A percentile compares a stretch with the other conserved stretches of the same genome.
Conservation (phyloP, 352 stramenopile genomes). For the Phytophthora meadii region DNA sequence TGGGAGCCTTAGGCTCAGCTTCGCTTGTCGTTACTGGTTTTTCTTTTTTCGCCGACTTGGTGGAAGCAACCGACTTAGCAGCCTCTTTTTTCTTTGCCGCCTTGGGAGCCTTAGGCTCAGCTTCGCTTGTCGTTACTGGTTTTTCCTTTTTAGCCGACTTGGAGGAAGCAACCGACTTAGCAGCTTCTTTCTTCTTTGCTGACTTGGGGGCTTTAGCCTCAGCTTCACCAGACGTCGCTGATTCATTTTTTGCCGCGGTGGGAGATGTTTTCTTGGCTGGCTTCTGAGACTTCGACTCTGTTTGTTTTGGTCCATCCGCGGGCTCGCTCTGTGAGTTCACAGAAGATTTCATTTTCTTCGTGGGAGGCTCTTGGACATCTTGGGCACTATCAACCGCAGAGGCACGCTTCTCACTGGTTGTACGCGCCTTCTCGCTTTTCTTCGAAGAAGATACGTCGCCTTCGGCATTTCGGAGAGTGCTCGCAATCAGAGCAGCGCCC, state of each 20-base stretch:
- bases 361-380: slow-evolving; percentile 20
- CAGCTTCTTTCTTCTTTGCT: too few species aligned
- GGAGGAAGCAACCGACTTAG: background rate
- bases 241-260: too few species aligned
- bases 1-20: slow-evolving; percentile 15
- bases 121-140: background rate
- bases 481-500: slow-evolving; percentile 28
- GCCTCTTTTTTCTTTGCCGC: slow-evolving; percentile 35
- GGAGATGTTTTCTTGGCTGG: too few species aligned
- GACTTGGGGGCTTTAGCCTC: too few species aligned
- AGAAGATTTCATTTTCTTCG: slow-evolving; percentile 40
- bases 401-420: slow-evolving; percentile 26
- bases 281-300: too few species aligned
- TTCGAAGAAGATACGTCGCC: background rate
- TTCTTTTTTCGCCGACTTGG: background rate
- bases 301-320: too few species aligned
- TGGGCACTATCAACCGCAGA: slow-evolving; percentile 1
- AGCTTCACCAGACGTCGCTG: too few species aligned
- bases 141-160: slow-evolving; percentile 18
- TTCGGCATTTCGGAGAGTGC: slow-evolving; percentile 23
- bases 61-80: slow-evolving; percentile 1
- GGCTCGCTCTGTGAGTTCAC: slow-evolving; percentile 14
- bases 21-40: slow-evolving; percentile 2
- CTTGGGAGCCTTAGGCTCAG: slow-evolving; percentile 15
- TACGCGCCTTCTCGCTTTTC: slow-evolving; percentile 36